Evolutionary conservation across 371 early-diverging fungal species (phyloP).

Genomic region (Mucor saturninus): DNA sequence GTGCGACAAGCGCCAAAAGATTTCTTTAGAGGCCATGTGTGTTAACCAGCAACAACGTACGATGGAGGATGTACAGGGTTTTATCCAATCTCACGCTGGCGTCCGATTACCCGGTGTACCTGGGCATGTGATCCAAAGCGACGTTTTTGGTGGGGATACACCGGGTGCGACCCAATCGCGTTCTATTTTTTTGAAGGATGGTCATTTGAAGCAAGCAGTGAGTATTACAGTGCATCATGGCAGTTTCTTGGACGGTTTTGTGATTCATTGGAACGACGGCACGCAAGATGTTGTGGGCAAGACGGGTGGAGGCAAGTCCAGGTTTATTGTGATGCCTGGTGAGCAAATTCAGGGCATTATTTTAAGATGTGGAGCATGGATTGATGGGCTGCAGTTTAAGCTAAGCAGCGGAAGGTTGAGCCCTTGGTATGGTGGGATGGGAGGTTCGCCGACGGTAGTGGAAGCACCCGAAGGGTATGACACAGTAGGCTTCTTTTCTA

Average conservation of each 20-base stretch:
- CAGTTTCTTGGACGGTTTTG: slow-evolving; percentile 57
- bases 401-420: slow-evolving; percentile 47
- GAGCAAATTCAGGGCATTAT: slow-evolving; percentile 51
- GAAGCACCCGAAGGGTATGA: slow-evolving; percentile 52
- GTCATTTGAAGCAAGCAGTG: slow-evolving; percentile 12
- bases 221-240: slow-evolving; percentile 52
- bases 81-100: slow-evolving; percentile 30
- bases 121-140: slow-evolving; percentile 39
- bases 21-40: slow-evolving; percentile 46
- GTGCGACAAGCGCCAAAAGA: slow-evolving; percentile 33
- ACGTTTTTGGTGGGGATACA: slow-evolving; percentile 13
- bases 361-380: slow-evolving; percentile 60
- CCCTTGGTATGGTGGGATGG: slow-evolving; percentile 65
- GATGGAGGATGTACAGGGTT: slow-evolving; percentile 34
- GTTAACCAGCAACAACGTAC: slow-evolving; percentile 37
- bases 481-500: slow-evolving; percentile 59
- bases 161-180: slow-evolving; percentile 14
- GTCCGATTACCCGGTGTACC: slow-evolving; percentile 35
- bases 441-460: slow-evolving; percentile 47
- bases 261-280: slow-evolving; percentile 50
- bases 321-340: slow-evolving; percentile 34
- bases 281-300: slow-evolving; percentile 40
- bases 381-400: slow-evolving; percentile 66
- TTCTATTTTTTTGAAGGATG: slow-evolving; percentile 4
- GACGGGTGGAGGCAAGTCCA: slow-evolving; percentile 34